These are phyloP conservation scores for Rosa multiflora DNA, from an alignment of 306 rosid species.

Conservation along the genomic window DNA sequence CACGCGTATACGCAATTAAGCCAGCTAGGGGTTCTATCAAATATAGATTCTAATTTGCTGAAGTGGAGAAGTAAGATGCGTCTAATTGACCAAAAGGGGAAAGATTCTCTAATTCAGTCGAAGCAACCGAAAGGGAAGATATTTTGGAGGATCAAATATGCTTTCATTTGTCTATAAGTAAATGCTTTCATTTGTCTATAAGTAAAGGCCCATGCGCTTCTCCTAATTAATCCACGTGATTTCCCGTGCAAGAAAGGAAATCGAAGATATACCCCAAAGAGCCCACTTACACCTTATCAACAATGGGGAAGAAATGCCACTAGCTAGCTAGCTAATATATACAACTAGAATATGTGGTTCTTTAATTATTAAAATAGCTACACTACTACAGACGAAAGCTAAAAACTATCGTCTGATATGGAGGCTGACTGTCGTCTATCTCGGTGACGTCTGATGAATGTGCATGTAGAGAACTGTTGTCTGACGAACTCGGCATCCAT, in stretches of 20 bases:
- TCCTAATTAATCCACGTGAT: not conserved
- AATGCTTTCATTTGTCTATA: not conserved
- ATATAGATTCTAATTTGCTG: not conserved
- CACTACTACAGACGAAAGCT: no score
- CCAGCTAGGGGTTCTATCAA: not conserved
- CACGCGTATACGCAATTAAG: not conserved
- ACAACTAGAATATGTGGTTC: not conserved
- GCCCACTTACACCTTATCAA: not conserved
- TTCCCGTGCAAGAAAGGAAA: not conserved
- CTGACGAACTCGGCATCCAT: no score
- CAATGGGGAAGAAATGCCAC: not conserved
- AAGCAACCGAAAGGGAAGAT: not conserved
- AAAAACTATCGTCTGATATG: no score
- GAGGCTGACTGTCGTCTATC: no score
- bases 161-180: not conserved
- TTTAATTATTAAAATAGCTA: no score
- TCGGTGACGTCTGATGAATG: no score
- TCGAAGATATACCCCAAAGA: not conserved
- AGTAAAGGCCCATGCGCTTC: not conserved
- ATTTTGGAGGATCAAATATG: not conserved
- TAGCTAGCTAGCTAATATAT: not conserved
- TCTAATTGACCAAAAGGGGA: not conserved
- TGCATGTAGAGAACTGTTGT: no score
- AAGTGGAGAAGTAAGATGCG: not conserved
- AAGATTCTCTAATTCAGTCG: not conserved